Percentiles rank a stretch among this genome's conserved stretches.
Conservation (phyloP, 106 monocot species). For the Dioscorea dumetorum region DNA sequence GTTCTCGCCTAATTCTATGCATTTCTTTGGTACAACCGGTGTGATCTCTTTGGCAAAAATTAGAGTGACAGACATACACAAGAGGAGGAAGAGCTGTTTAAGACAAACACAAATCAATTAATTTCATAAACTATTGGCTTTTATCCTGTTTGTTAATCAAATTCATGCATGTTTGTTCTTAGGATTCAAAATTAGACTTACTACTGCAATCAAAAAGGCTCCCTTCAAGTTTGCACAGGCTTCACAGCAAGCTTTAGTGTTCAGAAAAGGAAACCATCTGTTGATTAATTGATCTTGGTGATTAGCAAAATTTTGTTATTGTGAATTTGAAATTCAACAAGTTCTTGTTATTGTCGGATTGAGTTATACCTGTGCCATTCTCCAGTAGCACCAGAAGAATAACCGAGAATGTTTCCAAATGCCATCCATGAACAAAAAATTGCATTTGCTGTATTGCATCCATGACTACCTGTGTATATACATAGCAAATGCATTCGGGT, state of each 20-base stretch:
- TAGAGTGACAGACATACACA: conserved; percentile 34
- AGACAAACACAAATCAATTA: background rate
- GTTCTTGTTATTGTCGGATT: background rate
- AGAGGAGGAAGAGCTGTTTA: conserved; percentile 36
- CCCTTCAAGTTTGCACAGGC: conserved; percentile 96
- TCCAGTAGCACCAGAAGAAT: conserved; percentile 81
- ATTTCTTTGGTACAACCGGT: background rate
- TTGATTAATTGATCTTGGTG: background rate
- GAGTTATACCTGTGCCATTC: conserved; percentile 70
- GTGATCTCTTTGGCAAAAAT: conserved; percentile 43
- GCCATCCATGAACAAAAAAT: conserved; percentile 99
- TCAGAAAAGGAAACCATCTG: conserved; percentile 98
- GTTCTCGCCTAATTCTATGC: too few species aligned
- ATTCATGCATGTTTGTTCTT: background rate
- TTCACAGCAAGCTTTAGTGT: conserved; percentile 84
- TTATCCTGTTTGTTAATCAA: background rate
- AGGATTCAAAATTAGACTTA: conserved; percentile 23
- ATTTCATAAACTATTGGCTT: too few species aligned
- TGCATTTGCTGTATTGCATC: conserved; percentile 69
- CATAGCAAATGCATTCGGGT: too few species aligned
- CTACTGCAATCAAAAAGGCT: conserved; percentile 94
- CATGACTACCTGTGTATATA: conserved; percentile 37
- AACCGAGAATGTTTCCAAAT: conserved; percentile 92
- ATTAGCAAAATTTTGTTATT: background rate
- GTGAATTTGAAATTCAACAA: background rate